These are phyloP conservation scores for Naganishia onofrii DNA, from an alignment of 768 basidiomycete genomes.

Conservation along the genomic window DNA sequence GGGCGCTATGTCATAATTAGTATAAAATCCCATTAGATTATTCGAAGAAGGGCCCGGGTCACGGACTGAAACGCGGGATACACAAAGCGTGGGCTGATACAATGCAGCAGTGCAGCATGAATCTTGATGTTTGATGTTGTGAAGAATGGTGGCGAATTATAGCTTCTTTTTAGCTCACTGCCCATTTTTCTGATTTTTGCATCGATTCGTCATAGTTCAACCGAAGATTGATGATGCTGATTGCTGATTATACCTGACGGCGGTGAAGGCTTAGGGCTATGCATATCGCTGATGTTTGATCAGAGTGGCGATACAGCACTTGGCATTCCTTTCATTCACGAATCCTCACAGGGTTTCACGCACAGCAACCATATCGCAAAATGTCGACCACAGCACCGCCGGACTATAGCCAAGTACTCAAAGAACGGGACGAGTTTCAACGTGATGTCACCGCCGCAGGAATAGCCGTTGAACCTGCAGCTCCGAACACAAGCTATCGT, in stretches of 20 bases:
- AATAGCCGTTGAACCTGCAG: slow-evolving; percentile 4
- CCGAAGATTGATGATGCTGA: too few relatives aligned
- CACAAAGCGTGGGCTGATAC: too few relatives aligned
- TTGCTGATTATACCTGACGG: not conserved
- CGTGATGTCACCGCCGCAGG: slow-evolving; percentile 9
- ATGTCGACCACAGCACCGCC: slow-evolving; percentile 5
- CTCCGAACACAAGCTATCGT: not conserved
- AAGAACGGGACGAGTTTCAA: slow-evolving; percentile 3
- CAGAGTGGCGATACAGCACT: not conserved
- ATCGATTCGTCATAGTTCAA: too few relatives aligned
- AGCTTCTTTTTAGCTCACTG: too few relatives aligned
- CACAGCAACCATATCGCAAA: not conserved
- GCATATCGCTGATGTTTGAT: not conserved
- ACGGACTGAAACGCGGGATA: too few relatives aligned
- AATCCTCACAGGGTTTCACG: not conserved
- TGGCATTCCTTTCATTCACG: not conserved
- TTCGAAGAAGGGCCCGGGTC: too few relatives aligned
- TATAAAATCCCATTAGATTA: too few relatives aligned
- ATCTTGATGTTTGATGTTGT: too few relatives aligned
- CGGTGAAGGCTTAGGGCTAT: not conserved
- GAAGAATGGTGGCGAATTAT: too few relatives aligned
- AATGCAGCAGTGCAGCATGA: too few relatives aligned
- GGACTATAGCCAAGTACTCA: slow-evolving; percentile 13
- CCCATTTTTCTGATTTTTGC: too few relatives aligned
- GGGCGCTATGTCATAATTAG: too few relatives aligned